Evolutionary conservation across 164 flowering plant genomes (phyloP).

Genomic region (Sextonia rubra): DNA sequence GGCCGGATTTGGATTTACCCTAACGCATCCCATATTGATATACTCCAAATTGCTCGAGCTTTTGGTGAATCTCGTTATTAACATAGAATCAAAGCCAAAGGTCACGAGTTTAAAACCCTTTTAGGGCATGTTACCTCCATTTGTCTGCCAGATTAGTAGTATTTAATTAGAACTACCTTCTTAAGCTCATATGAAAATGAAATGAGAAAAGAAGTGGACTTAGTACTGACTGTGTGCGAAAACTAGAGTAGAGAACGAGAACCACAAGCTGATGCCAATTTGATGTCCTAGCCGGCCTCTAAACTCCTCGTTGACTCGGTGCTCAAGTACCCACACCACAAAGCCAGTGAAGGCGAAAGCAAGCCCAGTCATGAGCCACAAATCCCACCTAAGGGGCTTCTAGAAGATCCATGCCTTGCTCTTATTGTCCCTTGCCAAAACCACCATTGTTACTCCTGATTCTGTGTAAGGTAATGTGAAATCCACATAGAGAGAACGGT

Average conservation of each 20-base stretch:
- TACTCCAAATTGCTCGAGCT: too few relatives aligned
- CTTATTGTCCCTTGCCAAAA: slow-evolving; percentile 10
- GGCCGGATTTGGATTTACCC: too few relatives aligned
- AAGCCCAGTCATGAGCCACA: slow-evolving; percentile 22
- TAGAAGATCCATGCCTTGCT: slow-evolving; percentile 19
- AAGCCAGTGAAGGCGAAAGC: slow-evolving; percentile 22
- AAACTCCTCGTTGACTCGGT: slow-evolving; percentile 15
- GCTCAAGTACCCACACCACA: slow-evolving; percentile 28
- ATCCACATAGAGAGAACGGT: slow-evolving; percentile 23
- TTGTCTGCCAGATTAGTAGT: too few relatives aligned
- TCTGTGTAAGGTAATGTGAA: slow-evolving; percentile 32
- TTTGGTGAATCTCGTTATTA: too few relatives aligned
- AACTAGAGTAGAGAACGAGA: slow-evolving; percentile 21
- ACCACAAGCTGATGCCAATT: slow-evolving; percentile 18
- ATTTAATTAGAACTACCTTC: too few relatives aligned
- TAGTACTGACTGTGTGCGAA: slow-evolving; percentile 24
- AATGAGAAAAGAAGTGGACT: not conserved
- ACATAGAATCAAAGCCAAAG: too few relatives aligned
- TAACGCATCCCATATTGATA: too few relatives aligned
- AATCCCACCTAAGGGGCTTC: slow-evolving; percentile 19
- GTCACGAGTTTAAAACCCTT: too few relatives aligned
- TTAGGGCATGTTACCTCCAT: too few relatives aligned
- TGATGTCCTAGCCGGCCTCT: slow-evolving; percentile 14
- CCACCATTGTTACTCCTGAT: slow-evolving; percentile 7
- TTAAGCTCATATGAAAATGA: too few relatives aligned